phyloP scores from a whole-genome alignment of 306 rosid genomes.

The Cicer yamashitae region DNA sequence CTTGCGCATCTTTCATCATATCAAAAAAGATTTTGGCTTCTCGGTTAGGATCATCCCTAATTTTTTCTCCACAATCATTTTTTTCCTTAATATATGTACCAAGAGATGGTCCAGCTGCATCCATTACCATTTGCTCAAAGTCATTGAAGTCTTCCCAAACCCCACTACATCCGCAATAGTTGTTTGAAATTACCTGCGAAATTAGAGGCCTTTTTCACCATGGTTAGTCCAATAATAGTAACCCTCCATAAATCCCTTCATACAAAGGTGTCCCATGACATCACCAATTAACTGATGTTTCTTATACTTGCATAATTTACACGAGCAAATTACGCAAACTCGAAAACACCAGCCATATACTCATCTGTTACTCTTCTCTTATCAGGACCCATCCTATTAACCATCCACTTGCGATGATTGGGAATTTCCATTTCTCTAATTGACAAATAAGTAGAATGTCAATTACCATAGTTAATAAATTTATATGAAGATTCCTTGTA shows the following conservation, averaged over 20 bases:
- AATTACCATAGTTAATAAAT: no score
- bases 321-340: not conserved
- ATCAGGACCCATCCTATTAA: no score
- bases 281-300: not conserved
- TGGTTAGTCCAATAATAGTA: constrained; percentile 1
- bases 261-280: not conserved
- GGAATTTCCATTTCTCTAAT: no score
- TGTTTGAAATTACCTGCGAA: not conserved
- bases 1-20: not conserved
- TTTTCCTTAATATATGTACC: not conserved
- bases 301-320: not conserved
- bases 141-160: not conserved
- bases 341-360: no score
- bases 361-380: no score
- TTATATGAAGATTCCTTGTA: no score
- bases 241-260: not conserved
- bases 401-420: no score
- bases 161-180: not conserved
- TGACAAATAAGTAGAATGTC: no score
- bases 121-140: not conserved
- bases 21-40: no score
- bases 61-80: not conserved
- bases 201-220: not conserved
- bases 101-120: not conserved
- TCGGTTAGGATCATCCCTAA: not conserved